Conservation (phyloP, 768 basidiomycete genomes). For the Saitozyma podzolica region DNA sequence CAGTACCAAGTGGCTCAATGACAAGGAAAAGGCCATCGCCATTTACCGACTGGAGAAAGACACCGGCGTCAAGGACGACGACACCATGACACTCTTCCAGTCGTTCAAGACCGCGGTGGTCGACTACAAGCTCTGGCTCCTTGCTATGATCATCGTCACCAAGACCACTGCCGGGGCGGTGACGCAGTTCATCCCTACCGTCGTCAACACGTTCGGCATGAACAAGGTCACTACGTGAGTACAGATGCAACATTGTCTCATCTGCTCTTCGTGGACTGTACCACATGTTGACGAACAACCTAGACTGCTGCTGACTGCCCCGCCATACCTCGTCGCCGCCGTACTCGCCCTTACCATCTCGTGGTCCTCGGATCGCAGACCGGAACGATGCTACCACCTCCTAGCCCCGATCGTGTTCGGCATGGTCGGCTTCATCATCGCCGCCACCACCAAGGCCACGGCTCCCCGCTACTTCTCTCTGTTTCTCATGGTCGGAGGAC, state of each 20-base stretch:
- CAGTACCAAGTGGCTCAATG: conserved; percentile 27
- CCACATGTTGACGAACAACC: too few species aligned
- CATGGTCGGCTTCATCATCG: conserved; percentile 34
- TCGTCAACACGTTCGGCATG: conserved; percentile 38
- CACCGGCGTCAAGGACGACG: conserved; percentile 31
- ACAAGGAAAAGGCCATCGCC: conserved; percentile 21
- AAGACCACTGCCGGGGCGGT: conserved; percentile 44
- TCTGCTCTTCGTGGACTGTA: too few species aligned
- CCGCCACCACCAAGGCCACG: conserved; percentile 25
- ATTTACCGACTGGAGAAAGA: conserved; percentile 28
- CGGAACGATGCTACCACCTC: conserved; percentile 33
- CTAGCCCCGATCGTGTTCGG: conserved; percentile 27
- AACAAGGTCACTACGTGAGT: conserved; percentile 17
- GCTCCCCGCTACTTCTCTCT: conserved; percentile 37
- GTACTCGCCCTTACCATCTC: conserved; percentile 30
- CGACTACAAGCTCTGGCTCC: conserved; percentile 37
- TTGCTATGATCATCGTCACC: conserved; percentile 40
- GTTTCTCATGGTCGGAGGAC: conserved; percentile 39
- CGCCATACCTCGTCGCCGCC: conserved; percentile 40
- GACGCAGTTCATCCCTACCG: conserved; percentile 39
- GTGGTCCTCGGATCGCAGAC: conserved; percentile 25
- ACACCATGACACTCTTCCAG: conserved; percentile 16
- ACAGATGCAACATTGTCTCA: too few species aligned
- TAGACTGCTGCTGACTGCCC: conserved; percentile 37
- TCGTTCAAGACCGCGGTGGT: conserved; percentile 23